These are phyloP conservation scores for Besnoitia besnoiti DNA, from an alignment of 169 alveolate genomes.

Conservation along the genomic window DNA sequence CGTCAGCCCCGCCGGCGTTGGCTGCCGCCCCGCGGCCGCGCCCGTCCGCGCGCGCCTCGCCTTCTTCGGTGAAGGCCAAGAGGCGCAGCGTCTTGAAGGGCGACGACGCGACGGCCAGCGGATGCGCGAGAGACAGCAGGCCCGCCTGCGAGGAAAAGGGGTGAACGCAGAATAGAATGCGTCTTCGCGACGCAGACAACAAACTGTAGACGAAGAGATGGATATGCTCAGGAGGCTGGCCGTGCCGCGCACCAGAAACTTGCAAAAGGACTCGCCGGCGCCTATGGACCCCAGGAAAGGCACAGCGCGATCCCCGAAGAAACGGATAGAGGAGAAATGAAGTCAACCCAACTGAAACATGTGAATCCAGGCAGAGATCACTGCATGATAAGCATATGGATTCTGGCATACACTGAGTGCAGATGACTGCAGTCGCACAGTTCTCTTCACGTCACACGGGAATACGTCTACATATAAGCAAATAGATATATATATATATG, in stretches of 20 bases:
- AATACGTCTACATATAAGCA: neutral
- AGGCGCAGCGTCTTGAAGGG: conserved; percentile 35
- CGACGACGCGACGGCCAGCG: conserved; percentile 12
- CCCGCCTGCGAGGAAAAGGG: neutral
- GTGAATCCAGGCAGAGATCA: too few species aligned
- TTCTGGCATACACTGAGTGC: too few species aligned
- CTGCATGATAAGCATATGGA: too few species aligned
- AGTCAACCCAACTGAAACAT: too few species aligned
- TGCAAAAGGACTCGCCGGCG: too few species aligned
- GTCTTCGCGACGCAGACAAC: too few species aligned
- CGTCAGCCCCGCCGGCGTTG: neutral
- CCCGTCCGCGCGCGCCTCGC: neutral
- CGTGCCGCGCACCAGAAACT: too few species aligned
- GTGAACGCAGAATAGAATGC: neutral
- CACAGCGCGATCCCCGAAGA: too few species aligned
- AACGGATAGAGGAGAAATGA: too few species aligned
- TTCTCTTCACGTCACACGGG: too few species aligned
- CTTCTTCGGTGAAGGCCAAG: neutral
- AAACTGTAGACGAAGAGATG: neutral
- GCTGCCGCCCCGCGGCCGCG: neutral
- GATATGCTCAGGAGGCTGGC: neutral
- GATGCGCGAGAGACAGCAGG: conserved; percentile 15
- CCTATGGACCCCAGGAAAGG: too few species aligned
- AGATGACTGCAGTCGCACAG: too few species aligned
- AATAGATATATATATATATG: neutral